Evolutionary conservation across 768 basidiomycete genomes (phyloP).

Genomic region (Thelephora ganbajun): DNA sequence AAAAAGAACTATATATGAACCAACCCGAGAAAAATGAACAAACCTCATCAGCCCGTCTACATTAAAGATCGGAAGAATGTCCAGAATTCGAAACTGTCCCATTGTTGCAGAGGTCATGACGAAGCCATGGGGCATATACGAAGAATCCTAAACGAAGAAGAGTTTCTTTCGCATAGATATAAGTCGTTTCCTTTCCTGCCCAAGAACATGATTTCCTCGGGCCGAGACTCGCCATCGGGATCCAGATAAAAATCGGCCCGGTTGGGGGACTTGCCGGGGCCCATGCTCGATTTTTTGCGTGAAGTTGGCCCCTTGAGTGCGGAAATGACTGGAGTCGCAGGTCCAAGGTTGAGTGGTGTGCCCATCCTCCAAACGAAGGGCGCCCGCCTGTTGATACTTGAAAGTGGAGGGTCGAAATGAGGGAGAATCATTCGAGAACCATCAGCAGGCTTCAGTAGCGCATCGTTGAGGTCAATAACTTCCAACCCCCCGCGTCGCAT

Average conservation of each 20-base stretch:
- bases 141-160: conserved; percentile 63
- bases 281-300: conserved; percentile 35
- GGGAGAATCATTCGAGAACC: conserved; percentile 64
- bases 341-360: conserved; percentile 38
- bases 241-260: conserved; percentile 38
- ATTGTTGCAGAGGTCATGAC: background rate
- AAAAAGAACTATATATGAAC: too few species aligned
- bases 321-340: conserved; percentile 16
- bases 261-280: conserved; percentile 31
- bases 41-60: too few species aligned
- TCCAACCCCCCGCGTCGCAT: conserved; percentile 81
- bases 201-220: conserved; percentile 68
- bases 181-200: conserved; percentile 66
- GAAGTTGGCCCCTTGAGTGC: conserved; percentile 22
- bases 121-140: conserved; percentile 35
- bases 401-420: conserved; percentile 47
- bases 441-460: conserved; percentile 67
- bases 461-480: conserved; percentile 68
- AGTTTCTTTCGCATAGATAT: conserved; percentile 70
- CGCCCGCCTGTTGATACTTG: conserved; percentile 50
- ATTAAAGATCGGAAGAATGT: too few species aligned
- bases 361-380: conserved; percentile 81
- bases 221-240: conserved; percentile 31
- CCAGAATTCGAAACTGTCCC: too few species aligned
- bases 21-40: too few species aligned